A percentile compares a stretch with the other conserved stretches of the same genome.
Evolutionary conservation across 2,329 filamentous ascomycete genomes (phyloP).

Genomic region (Botrytis elliptica): DNA sequence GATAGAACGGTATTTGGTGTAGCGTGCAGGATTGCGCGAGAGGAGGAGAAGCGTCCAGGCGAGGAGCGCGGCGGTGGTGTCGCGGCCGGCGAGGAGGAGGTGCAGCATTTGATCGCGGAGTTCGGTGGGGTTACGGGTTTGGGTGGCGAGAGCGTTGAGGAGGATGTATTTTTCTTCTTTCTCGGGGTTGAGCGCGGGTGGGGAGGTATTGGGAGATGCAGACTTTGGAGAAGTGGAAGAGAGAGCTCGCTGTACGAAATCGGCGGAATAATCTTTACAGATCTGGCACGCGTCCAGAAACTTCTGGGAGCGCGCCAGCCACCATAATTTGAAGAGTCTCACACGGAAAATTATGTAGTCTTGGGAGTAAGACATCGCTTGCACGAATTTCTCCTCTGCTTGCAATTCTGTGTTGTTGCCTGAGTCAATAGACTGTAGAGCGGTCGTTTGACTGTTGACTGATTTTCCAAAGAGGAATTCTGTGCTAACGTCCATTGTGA

Average conservation of each 20-base stretch:
- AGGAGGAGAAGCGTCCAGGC: conserved; percentile 16
- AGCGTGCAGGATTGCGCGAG: not conserved
- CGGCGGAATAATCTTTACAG: conserved; percentile 30
- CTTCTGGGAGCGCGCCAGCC: conserved; percentile 33
- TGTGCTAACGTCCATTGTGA: conserved; percentile 55
- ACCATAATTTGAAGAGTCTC: conserved; percentile 35
- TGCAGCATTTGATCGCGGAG: conserved; percentile 41
- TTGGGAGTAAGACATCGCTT: conserved; percentile 42
- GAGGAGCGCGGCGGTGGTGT: conserved; percentile 36
- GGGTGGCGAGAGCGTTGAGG: conserved; percentile 50
- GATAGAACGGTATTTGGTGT: not conserved
- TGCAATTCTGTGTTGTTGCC: conserved; percentile 26
- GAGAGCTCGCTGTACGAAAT: conserved; percentile 35
- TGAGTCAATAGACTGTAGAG: conserved; percentile 35
- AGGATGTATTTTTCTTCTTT: conserved; percentile 42
- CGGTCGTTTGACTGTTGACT: conserved; percentile 43
- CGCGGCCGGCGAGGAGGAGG: conserved; percentile 38
- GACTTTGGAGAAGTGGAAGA: not conserved
- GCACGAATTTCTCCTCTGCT: conserved; percentile 40
- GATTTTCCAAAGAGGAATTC: conserved; percentile 57
- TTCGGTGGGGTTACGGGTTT: conserved; percentile 42
- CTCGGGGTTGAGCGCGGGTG: not conserved
- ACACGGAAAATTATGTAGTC: conserved; percentile 38
- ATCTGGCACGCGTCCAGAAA: conserved; percentile 37
- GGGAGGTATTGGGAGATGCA: too few species aligned